A percentile compares a stretch with the other conserved stretches of the same genome.
Conservation (phyloP, 2,329 filamentous ascomycete genomes). For the Ilyonectria mors-panacis region DNA sequence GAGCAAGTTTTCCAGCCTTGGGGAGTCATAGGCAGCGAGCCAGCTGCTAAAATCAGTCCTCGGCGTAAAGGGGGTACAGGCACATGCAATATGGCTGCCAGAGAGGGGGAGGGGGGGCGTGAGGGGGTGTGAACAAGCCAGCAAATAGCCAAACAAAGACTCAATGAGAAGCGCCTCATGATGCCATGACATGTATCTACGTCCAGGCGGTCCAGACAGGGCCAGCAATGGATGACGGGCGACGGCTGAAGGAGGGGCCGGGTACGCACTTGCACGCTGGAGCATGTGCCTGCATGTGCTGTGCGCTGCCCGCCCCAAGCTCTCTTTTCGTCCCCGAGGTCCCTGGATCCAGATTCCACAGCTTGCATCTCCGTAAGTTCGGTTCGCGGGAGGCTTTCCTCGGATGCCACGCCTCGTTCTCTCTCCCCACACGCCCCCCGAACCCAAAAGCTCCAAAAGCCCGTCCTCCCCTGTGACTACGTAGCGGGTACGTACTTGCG, state of each 20-base stretch:
- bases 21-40: too few species aligned
- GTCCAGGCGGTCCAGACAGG: conserved; percentile 4
- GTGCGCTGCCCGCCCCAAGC: neutral
- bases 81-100: neutral
- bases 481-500: neutral
- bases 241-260: neutral
- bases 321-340: too few species aligned
- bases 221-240: neutral
- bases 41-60: neutral
- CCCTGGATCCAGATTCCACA: too few species aligned
- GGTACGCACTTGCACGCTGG: neutral
- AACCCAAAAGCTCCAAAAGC: neutral
- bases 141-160: conserved; percentile 11
- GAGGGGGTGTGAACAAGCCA: neutral
- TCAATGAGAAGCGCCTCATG: conserved; percentile 26
- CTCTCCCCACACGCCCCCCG: neutral
- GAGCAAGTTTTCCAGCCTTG: too few species aligned
- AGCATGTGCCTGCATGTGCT: conserved; percentile 33
- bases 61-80: conserved; percentile 1
- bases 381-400: neutral
- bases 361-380: neutral
- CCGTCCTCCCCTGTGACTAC: neutral
- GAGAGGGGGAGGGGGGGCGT: conserved; percentile 2
- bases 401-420: neutral
- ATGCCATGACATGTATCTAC: conserved; percentile 25